Evolutionary conservation across 176 grass and related monocot species (phyloP), one percentile per base, ranked within the genome.

Genomic region (Saccharum officinarum): DNA sequence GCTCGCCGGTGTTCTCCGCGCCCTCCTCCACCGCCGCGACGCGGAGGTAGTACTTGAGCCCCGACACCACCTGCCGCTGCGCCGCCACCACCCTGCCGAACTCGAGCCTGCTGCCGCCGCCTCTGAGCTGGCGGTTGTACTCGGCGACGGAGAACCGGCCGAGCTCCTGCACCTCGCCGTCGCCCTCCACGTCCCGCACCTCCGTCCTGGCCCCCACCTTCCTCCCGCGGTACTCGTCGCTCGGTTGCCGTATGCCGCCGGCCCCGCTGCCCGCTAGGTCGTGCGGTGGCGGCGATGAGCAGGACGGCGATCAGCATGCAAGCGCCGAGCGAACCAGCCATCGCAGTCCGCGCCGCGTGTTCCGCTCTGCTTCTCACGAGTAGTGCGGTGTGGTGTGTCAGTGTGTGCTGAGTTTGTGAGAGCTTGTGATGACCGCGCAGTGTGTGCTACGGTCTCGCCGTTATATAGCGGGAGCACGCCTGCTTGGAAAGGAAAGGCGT

Each of bases 21-120:
- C 42, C 72, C 12, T 70, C 82, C 75, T 69, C 86, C 12, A 28
- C 67, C 4, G 90, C 86, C 13, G 73, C 88, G 46, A 95, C 77
- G 42, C 83, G 90, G 72, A 98, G 87, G 88, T 92, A 98, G 90
- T 98, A 98, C 86, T 87, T 98, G 82, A 98, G 38, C 9, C 96
- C 96, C n/a, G 96, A 84, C 13, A 98, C 96, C 64, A 98, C 93
- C 89, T 98, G 93, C 25, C 83, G 87, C 86, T 95, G 89, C 54
- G 96, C 96, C 67, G 91, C 80, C 30, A 89, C 74, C 59, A 98
- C 96, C 41, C 80, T 76, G 5, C 10, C 39, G 75, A 98, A 98
- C 49, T 87, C 86, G 68, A 98, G 89, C 64, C 71, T 71, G 2
- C 8, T 14, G 25, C 11, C 63, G 16, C 64, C 41, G 41, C 69